Evolutionary conservation across 2,329 filamentous ascomycete genomes (phyloP).

Genomic region (Lithohypha guttulata): DNA sequence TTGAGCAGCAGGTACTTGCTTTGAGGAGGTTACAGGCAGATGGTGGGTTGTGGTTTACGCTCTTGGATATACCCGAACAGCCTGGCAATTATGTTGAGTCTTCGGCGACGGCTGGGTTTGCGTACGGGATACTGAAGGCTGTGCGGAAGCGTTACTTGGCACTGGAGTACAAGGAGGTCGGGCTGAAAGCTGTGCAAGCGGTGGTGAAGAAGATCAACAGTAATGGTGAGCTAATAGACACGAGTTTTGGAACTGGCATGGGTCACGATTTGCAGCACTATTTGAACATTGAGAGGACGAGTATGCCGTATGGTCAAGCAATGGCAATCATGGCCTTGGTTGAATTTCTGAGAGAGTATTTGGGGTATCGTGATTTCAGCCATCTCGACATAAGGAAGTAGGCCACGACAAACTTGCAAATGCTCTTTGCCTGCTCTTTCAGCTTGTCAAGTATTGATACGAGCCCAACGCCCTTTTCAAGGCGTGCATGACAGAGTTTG

Average conservation of each 20-base stretch:
- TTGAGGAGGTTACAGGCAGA: conserved; percentile 49
- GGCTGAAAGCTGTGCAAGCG: conserved; percentile 55
- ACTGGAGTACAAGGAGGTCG: conserved; percentile 47
- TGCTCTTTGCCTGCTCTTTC: too few species aligned
- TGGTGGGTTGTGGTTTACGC: conserved; percentile 62
- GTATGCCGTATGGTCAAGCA: conserved; percentile 75
- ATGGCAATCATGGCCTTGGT: conserved; percentile 76
- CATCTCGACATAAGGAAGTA: too few species aligned
- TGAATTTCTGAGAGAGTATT: conserved; percentile 56
- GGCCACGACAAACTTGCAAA: too few species aligned
- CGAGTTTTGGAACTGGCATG: conserved; percentile 72
- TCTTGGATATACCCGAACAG: conserved; percentile 55
- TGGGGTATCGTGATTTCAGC: conserved; percentile 21
- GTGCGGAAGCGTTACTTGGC: conserved; percentile 59
- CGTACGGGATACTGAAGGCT: conserved; percentile 67
- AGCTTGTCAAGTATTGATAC: too few species aligned
- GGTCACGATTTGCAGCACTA: conserved; percentile 64
- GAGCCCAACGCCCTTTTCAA: too few species aligned
- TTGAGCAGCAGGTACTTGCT: conserved; percentile 59
- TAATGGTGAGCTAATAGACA: conserved; percentile 60
- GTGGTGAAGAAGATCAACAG: conserved; percentile 55
- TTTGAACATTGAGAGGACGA: conserved; percentile 62
- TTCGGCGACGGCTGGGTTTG: conserved; percentile 70
- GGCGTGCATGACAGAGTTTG: too few species aligned
- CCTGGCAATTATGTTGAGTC: conserved; percentile 66